A percentile compares a stretch with the other conserved stretches of the same genome.
Evolutionary conservation across 441 rosid species (phyloP).

Genomic region (Gossypium davidsonii): DNA sequence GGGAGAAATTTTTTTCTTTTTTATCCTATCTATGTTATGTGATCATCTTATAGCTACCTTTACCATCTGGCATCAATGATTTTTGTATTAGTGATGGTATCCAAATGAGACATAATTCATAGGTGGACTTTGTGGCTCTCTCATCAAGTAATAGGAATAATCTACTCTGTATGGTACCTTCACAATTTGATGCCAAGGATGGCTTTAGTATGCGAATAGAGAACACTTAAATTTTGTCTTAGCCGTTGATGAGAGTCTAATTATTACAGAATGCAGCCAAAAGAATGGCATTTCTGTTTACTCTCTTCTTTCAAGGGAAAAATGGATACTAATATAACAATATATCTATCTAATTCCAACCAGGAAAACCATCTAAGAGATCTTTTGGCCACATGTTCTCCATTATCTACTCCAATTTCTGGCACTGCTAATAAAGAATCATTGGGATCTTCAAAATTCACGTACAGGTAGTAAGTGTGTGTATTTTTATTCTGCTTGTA

Average conservation of each 20-base stretch:
- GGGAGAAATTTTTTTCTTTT: neutral
- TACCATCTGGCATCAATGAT: neutral
- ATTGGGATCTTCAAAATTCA: conserved; percentile 34
- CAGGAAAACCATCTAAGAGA: conserved; percentile 32
- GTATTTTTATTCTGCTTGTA: neutral
- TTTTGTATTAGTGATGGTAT: neutral
- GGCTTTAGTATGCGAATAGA: neutral
- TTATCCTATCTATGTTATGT: neutral
- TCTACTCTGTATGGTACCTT: neutral
- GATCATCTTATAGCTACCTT: neutral
- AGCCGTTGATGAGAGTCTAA: neutral
- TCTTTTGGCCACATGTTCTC: conserved; percentile 23
- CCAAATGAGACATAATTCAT: neutral
- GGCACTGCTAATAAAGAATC: conserved; percentile 26
- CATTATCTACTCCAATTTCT: conserved; percentile 28
- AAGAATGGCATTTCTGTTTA: neutral
- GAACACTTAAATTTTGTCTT: neutral
- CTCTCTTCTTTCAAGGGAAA: neutral
- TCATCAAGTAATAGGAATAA: neutral
- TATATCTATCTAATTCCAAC: neutral
- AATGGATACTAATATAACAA: neutral
- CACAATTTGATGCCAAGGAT: neutral
- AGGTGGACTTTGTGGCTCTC: neutral
- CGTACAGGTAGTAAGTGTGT: conserved; percentile 44
- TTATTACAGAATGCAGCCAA: neutral